Percentiles rank a stretch among this genome's conserved stretches.
phyloP scores from a whole-genome alignment of 2,329 filamentous ascomycete genomes.

The Cordyceps militaris region DNA sequence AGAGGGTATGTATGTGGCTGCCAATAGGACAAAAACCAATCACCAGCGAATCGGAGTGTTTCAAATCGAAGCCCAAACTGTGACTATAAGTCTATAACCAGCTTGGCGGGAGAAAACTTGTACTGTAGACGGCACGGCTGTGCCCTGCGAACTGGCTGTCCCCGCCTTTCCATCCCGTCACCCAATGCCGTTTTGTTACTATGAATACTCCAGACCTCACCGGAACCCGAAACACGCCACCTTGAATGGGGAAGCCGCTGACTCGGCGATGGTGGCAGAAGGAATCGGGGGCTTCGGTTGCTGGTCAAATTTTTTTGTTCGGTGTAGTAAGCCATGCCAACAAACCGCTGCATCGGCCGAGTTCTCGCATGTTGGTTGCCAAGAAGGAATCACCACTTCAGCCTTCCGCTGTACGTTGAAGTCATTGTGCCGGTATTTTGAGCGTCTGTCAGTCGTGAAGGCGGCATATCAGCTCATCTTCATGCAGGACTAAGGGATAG shows the following conservation, averaged over 20 bases:
- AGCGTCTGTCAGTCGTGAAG: neutral
- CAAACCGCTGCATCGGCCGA: neutral
- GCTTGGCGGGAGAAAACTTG: neutral
- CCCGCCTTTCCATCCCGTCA: neutral
- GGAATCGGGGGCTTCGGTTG: neutral
- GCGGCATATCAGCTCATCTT: neutral
- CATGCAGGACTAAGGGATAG: neutral
- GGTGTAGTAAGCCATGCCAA: neutral
- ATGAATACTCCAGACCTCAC: constrained; percentile 9
- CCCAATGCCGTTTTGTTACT: neutral
- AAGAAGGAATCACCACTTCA: neutral
- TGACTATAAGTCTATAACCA: neutral
- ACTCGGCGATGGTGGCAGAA: neutral
- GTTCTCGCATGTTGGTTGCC: neutral
- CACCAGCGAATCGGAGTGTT: neutral
- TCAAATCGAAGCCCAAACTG: constrained; percentile 6
- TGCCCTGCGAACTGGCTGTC: neutral
- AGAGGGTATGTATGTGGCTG: neutral
- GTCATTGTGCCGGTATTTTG: neutral
- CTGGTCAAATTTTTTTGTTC: neutral
- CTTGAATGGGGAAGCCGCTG: neutral
- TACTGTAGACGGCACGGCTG: neutral
- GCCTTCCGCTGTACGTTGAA: neutral
- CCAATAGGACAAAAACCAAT: neutral
- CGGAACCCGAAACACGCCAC: constrained; percentile 13